phyloP scores from a whole-genome alignment of 352 stramenopile genomes.

The Phytophthora parvispora region DNA sequence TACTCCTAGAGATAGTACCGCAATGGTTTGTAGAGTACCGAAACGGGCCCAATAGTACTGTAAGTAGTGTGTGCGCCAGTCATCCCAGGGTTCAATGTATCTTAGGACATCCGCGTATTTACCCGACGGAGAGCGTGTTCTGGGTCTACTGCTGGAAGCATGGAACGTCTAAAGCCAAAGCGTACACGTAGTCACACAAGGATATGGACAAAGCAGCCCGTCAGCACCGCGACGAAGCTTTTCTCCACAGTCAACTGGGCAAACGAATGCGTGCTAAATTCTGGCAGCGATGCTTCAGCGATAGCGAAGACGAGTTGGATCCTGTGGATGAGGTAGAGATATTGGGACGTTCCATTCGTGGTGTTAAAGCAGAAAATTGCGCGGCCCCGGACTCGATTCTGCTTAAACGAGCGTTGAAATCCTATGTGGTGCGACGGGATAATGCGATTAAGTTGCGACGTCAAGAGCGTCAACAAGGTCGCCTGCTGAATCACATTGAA shows the following conservation, averaged over 20 bases:
- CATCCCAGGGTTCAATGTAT: background rate
- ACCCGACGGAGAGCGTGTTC: background rate
- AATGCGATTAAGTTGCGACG: background rate
- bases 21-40: background rate
- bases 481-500: background rate
- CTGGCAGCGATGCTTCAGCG: background rate
- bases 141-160: constrained; percentile 12
- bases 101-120: background rate
- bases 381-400: background rate
- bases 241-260: background rate
- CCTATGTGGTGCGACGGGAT: background rate
- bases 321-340: background rate
- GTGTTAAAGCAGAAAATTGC: background rate
- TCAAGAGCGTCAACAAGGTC: background rate
- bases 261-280: constrained; percentile 2
- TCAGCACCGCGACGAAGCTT: background rate
- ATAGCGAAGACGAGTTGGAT: constrained; percentile 1
- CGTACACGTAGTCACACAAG: background rate
- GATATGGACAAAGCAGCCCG: background rate
- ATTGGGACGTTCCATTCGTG: background rate
- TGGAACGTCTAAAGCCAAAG: background rate
- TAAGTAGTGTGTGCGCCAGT: background rate
- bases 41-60: background rate
- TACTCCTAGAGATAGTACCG: background rate
- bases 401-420: background rate